phyloP scores from a whole-genome alignment of 805 yeast genomes.

The Candida adriatica region DNA sequence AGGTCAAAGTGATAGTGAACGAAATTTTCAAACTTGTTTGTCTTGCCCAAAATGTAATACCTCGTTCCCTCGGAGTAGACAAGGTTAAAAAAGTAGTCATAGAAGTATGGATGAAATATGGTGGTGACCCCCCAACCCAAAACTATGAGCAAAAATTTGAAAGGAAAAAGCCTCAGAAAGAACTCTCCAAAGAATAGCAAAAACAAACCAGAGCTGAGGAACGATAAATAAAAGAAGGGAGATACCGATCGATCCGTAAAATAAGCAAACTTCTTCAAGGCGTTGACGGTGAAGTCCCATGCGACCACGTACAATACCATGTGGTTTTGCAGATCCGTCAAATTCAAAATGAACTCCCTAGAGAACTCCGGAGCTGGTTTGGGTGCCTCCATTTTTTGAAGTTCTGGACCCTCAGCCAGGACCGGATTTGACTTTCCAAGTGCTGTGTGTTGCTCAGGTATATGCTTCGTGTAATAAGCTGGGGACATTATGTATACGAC shows the following conservation, averaged over 20 bases:
- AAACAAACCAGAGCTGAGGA: slow-evolving; percentile 27
- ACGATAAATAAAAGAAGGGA: slow-evolving; percentile 37
- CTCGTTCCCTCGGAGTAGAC: slow-evolving; percentile 63
- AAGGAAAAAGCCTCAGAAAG: slow-evolving; percentile 26
- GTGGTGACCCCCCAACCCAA: slow-evolving; percentile 43
- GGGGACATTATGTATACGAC: slow-evolving; percentile 59
- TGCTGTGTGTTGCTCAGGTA: slow-evolving; percentile 43
- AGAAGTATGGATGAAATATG: slow-evolving; percentile 46
- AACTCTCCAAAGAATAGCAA: slow-evolving; percentile 26
- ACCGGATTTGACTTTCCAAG: slow-evolving; percentile 32
- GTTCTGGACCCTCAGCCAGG: slow-evolving; percentile 40
- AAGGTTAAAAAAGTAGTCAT: slow-evolving; percentile 38
- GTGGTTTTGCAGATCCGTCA: slow-evolving; percentile 80
- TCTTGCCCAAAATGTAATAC: slow-evolving; percentile 37
- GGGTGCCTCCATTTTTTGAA: slow-evolving; percentile 3
- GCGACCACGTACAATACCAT: slow-evolving; percentile 56
- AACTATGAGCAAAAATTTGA: slow-evolving; percentile 28
- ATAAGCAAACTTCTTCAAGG: slow-evolving; percentile 51
- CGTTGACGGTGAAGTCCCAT: slow-evolving; percentile 49
- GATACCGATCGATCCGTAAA: slow-evolving; percentile 57
- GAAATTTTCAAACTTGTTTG: slow-evolving; percentile 42
- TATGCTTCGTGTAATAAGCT: slow-evolving; percentile 51
- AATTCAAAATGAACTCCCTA: slow-evolving; percentile 67
- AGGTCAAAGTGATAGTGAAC: slow-evolving; percentile 33
- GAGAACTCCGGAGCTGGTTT: slow-evolving; percentile 75